These are phyloP conservation scores for Penicillium lividum DNA, from an alignment of 495 filamentous ascomycete genomes.

Conservation along the genomic window DNA sequence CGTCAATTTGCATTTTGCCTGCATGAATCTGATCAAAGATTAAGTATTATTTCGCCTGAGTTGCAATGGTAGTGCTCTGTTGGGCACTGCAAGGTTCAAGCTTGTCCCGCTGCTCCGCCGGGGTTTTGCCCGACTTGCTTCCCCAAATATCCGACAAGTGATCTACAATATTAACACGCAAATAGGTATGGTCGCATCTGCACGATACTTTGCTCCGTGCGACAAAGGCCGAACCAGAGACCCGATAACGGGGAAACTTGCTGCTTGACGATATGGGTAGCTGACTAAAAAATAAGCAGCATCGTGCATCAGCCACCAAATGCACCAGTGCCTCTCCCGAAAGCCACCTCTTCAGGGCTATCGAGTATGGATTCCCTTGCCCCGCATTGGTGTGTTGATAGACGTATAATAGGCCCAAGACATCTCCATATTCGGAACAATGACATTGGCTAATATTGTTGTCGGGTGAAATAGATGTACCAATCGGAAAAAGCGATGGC, in stretches of 20 bases:
- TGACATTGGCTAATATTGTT: background rate
- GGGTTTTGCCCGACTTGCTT: constrained; percentile 14
- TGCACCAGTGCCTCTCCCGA: background rate
- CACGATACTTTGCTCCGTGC: background rate
- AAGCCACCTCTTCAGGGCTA: constrained; percentile 1
- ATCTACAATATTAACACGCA: constrained; percentile 1
- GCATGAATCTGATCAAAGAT: too few species aligned
- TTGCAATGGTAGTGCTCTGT: background rate
- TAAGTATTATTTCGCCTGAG: too few species aligned
- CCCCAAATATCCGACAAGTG: background rate
- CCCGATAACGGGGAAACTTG: background rate
- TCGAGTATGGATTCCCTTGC: background rate
- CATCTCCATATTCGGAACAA: constrained; percentile 4
- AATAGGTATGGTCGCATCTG: constrained; percentile 8
- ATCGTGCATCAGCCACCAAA: background rate
- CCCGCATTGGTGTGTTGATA: background rate
- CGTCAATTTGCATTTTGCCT: too few species aligned
- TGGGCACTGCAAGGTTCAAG: background rate
- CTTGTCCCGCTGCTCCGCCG: constrained; percentile 2
- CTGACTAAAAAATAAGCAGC: background rate
- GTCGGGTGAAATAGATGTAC: background rate
- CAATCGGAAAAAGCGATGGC: background rate
- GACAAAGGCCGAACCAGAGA: background rate
- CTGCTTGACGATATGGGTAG: background rate
- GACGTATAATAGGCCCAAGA: background rate